Base-by-base conservation (phyloP, 2,329 filamentous ascomycete genomes). In the Monilinia laxa region DNA sequence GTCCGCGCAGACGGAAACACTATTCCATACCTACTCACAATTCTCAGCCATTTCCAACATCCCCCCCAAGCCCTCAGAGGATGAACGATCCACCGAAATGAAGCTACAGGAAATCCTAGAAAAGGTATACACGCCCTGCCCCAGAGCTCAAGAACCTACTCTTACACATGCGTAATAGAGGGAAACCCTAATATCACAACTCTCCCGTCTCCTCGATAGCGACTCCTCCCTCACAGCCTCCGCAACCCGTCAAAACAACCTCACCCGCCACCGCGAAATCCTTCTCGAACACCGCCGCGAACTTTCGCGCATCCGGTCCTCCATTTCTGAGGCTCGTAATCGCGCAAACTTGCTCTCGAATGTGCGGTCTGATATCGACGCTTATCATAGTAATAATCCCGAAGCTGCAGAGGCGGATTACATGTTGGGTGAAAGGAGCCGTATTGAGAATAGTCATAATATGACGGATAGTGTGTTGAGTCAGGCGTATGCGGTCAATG, bases 401-500 rank as follows among this genome's bases (percentile, higher is more conserved):
- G 90, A 87, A 72, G 87, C 88, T 3, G 90, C 89, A 65, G 95
- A 98, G 80, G 92, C 92, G 57, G 94, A 99, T 69, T 99, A 98
- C 81, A 97, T 99, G 93, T 85, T 99, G 38, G 90, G 91, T 73
- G 95, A 99, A 83, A 86, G 95, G 62, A 82, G 83, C 69, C 86
- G 91, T 70, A 87, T 99, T 75, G 95, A 99, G 76, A 90, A 92
- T 77, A 96, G 91, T 75, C 90, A 98, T 79, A 90, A 87, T 72
- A 88, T 96, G 82, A 90, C 92, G 58, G 95, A 99, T 78, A 90
- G 87, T 70, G 93, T 99, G 45, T 83, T 99, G 68, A 93, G 90
- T 76, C 95, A 98, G 81, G 95, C 95, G 10, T 99, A 99, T 80
- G 93, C 94, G 14, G 92, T 98, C 64, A 96, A 97, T 77, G 93